phyloP scores from a whole-genome alignment of 495 filamentous ascomycete species.

The Apodospora peruviana region DNA sequence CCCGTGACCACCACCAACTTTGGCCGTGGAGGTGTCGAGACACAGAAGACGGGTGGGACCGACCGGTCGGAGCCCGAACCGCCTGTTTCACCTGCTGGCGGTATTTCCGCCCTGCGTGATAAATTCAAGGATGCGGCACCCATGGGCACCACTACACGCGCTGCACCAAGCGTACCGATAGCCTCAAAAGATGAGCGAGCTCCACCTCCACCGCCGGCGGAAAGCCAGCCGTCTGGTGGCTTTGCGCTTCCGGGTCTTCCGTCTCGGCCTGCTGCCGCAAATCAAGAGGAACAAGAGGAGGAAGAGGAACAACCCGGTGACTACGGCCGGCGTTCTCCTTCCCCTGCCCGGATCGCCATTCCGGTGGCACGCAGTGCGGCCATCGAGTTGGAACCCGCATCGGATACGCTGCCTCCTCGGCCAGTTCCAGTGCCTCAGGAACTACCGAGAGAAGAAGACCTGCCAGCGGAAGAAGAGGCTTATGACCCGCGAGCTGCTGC shows the following conservation, averaged over 20 bases:
- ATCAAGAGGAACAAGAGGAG: constrained; percentile 52
- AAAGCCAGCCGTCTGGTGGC: constrained; percentile 57
- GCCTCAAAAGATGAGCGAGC: constrained; percentile 36
- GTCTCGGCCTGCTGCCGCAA: constrained; percentile 48
- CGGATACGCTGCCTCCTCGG: constrained; percentile 40
- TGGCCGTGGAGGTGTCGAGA: constrained; percentile 55
- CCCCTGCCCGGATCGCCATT: constrained; percentile 82
- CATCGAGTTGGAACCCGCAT: constrained; percentile 47
- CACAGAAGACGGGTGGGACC: constrained; percentile 55
- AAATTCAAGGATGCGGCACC: constrained; percentile 67
- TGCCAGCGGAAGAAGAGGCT: constrained; percentile 55
- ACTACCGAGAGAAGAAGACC: constrained; percentile 56
- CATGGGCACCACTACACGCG: constrained; percentile 52
- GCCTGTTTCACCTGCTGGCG: constrained; percentile 45
- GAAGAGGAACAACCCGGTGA: constrained; percentile 40
- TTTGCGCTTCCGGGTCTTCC: constrained; percentile 72
- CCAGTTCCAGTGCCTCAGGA: constrained; percentile 50
- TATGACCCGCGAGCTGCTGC: constrained; percentile 61
- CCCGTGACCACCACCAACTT: constrained; percentile 68
- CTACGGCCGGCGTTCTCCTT: constrained; percentile 36
- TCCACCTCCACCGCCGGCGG: constrained; percentile 54
- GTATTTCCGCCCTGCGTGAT: constrained; percentile 66
- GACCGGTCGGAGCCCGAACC: constrained; percentile 35
- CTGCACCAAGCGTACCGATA: constrained; percentile 30
- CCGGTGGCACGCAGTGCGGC: constrained; percentile 65